Conservation (phyloP, 345 rosid species). For the Stellera chamaejasme region DNA sequence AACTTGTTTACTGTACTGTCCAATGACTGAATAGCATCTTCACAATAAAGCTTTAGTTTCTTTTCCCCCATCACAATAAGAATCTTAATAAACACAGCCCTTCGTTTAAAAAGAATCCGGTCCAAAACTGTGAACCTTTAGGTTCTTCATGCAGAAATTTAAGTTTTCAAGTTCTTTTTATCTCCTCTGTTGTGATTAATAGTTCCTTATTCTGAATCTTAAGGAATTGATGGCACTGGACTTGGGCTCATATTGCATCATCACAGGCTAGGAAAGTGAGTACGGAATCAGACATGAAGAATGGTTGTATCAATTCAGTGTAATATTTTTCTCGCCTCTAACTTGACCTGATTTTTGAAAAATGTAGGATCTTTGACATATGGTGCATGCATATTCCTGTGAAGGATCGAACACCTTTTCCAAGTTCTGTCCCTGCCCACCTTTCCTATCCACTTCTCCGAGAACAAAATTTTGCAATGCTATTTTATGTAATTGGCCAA, state of each 20-base stretch:
- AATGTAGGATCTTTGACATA: conserved; percentile 54
- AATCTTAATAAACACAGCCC: no score
- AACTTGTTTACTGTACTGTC: no score
- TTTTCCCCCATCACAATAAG: no score
- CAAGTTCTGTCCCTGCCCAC: conserved; percentile 22
- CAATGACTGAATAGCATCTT: no score
- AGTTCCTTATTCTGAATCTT: not conserved
- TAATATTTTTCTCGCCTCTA: not conserved
- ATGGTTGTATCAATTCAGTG: not conserved
- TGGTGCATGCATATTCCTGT: conserved; percentile 83
- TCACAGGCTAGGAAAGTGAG: conserved; percentile 51
- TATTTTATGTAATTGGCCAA: no score
- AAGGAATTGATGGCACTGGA: conserved; percentile 65
- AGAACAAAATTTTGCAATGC: not conserved
- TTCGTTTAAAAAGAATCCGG: no score
- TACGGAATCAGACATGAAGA: not conserved
- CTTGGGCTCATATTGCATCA: conserved; percentile 53
- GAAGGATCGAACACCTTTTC: conserved; percentile 56
- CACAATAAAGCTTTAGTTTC: no score
- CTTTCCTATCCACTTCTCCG: not conserved
- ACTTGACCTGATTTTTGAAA: not conserved
- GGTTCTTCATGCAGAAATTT: no score
- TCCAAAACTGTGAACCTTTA: no score
- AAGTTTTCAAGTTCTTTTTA: not conserved
- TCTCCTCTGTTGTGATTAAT: not conserved